Percentiles rank a stretch among this genome's conserved stretches.
phyloP scores from a whole-genome alignment of 1,284 basidiomycete genomes.

The Xerocomus cyaneibrunnescens region DNA sequence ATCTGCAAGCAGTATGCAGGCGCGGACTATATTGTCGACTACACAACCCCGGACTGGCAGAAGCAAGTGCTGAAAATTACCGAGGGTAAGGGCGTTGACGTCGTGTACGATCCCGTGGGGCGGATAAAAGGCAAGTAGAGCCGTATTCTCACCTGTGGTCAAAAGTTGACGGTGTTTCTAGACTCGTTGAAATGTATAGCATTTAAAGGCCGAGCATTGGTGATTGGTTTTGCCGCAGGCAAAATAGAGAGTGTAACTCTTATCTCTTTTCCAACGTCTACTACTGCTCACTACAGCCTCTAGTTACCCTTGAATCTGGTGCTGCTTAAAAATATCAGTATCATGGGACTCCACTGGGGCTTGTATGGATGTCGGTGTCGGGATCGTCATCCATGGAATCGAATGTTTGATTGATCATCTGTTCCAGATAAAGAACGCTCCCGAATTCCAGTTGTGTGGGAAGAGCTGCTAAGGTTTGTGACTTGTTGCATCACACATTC shows the following conservation, averaged over 20 bases:
- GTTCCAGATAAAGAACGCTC: slow-evolving; percentile 64
- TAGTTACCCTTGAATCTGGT: slow-evolving; percentile 87
- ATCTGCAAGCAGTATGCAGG: slow-evolving; percentile 67
- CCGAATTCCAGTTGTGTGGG: slow-evolving; percentile 71
- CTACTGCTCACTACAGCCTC: neutral
- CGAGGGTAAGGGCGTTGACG: slow-evolving; percentile 79
- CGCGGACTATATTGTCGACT: slow-evolving; percentile 70
- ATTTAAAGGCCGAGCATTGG: slow-evolving; percentile 90
- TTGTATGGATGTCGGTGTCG: slow-evolving; percentile 64
- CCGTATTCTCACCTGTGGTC: neutral
- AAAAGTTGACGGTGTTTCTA: slow-evolving; percentile 4
- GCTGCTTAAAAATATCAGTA: slow-evolving; percentile 81
- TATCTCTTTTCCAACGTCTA: neutral
- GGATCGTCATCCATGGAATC: neutral
- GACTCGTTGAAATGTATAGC: slow-evolving; percentile 89
- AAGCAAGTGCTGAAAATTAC: slow-evolving; percentile 75
- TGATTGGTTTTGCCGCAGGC: slow-evolving; percentile 91
- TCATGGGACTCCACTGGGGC: slow-evolving; percentile 87
- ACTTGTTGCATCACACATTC: neutral
- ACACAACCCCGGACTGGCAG: slow-evolving; percentile 69
- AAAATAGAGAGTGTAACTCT: slow-evolving; percentile 80
- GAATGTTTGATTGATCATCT: neutral
- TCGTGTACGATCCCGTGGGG: slow-evolving; percentile 91
- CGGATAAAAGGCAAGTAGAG: slow-evolving; percentile 57
- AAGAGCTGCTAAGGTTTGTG: slow-evolving; percentile 65